Percentiles rank a stretch among this genome's conserved stretches.
phyloP scores from a whole-genome alignment of 1,139 yeast genomes.

The Saccharomycopsis crataegensis region DNA sequence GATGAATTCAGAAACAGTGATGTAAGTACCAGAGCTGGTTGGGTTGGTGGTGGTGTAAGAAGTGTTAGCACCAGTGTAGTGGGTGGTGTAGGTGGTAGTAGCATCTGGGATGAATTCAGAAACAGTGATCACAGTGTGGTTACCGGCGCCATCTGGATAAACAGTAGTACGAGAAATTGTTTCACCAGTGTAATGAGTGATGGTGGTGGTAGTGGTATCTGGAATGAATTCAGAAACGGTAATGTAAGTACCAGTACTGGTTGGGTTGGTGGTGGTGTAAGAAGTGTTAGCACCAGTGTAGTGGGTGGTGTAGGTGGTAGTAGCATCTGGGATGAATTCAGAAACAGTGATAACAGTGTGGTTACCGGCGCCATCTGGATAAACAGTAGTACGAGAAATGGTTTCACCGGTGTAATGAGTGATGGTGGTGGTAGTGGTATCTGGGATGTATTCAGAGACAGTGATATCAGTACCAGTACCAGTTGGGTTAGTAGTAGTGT shows the following conservation, averaged over 20 bases:
- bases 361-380: constrained; percentile 1
- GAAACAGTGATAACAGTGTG: neutral
- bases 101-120: constrained; percentile 5
- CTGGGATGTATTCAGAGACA: constrained; percentile 6
- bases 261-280: constrained; percentile 2
- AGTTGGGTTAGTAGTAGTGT: constrained; percentile 3
- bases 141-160: neutral
- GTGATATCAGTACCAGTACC: neutral
- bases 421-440: neutral
- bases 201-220: neutral
- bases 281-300: constrained; percentile 4
- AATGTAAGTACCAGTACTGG: neutral
- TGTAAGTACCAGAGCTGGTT: too few species aligned
- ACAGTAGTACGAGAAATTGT: constrained; percentile 3
- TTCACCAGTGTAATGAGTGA: too few species aligned
- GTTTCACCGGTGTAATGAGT: constrained; percentile 1
- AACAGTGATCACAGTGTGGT: constrained; percentile 10
- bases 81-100: constrained; percentile 11
- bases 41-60: too few species aligned
- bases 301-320: neutral
- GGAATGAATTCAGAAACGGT: constrained; percentile 2
- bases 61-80: constrained; percentile 7
- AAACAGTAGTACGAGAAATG: constrained; percentile 5
- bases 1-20: too few species aligned
- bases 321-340: neutral